Percentiles rank a stretch among this genome's conserved stretches.
Evolutionary conservation across 2,329 filamentous ascomycete genomes (phyloP).

Genomic region (Claviceps africana): DNA sequence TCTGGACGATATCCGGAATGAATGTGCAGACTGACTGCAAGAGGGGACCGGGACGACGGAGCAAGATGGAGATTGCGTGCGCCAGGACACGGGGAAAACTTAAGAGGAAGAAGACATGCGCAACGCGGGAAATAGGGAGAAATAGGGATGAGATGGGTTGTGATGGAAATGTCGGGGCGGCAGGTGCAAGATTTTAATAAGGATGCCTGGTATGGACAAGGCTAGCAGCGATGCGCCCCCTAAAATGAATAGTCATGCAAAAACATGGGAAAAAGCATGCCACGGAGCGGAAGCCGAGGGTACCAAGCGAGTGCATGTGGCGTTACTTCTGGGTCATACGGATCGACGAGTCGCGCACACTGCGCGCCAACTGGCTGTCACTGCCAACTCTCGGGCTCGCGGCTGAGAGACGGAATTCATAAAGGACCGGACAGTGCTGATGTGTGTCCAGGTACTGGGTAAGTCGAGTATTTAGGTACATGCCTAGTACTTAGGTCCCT

Average conservation of each 20-base stretch:
- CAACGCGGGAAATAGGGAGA: background rate
- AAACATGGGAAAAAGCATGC: background rate
- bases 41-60: background rate
- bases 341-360: background rate
- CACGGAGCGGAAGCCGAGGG: slow-evolving; percentile 2
- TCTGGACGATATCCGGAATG: background rate
- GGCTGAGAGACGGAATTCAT: no score
- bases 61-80: no score
- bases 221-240: background rate
- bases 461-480: no score
- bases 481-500: no score
- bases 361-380: no score
- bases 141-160: background rate
- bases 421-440: no score
- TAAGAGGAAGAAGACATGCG: background rate
- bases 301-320: no score
- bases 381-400: no score
- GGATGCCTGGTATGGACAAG: slow-evolving; percentile 1
- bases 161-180: background rate
- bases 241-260: background rate
- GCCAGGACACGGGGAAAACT: background rate
- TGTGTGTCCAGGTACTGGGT: no score
- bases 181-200: slow-evolving; percentile 3
- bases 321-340: slow-evolving; percentile 5
- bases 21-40: background rate